Evolutionary conservation across 306 rosid species (phyloP), one percentile per base, ranked within the genome.

Genomic region (Begonia peltatifolia): DNA sequence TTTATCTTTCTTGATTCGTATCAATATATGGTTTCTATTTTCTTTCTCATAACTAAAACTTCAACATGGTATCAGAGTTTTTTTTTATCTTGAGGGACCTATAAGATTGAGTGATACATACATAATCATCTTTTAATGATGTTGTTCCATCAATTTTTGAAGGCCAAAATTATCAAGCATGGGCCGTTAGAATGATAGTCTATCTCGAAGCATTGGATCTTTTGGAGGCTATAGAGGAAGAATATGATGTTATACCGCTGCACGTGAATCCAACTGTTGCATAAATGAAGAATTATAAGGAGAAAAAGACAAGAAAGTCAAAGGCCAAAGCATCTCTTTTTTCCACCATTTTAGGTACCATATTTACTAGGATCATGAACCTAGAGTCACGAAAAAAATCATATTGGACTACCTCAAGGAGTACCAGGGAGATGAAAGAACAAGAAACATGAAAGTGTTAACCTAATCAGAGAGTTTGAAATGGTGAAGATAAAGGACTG

Each of bases 161-260:
- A 1, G 23, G 23, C 23, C 1, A 20, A 20, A 20, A 3, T 20
- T 20, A 20, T 20, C 23, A 1, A 3, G n/a, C n/a, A 1, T 54
- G 46, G 22, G 17, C 22, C 3, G 18, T 14, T n/a, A 54, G 12
- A 9, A 54, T 54, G 23, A 7, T 8, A n/a, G 47, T 13, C 4
- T 36, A 54, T 5, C 47, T 38, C 0, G 23, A 54, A 5, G 47
- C 58, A 6, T 6, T 6, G 2, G 58, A 38, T 54, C 4, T 13
- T 1, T 22, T 44, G 62, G 62, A 57, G 11, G 42, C 48, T 55
- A 13, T 55, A 9, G 30, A 55, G 22, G 13, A n/a, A 14, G 41
- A 52, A 6, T 52, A 52, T 13, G 23, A 55, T 12, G 11, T 14
- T 9, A 1, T 0, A 0, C 23, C 23, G 14, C 15, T 41, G 6